Base-by-base conservation (phyloP, 495 filamentous ascomycete genomes). In the Aspergillus funiculosus region DNA sequence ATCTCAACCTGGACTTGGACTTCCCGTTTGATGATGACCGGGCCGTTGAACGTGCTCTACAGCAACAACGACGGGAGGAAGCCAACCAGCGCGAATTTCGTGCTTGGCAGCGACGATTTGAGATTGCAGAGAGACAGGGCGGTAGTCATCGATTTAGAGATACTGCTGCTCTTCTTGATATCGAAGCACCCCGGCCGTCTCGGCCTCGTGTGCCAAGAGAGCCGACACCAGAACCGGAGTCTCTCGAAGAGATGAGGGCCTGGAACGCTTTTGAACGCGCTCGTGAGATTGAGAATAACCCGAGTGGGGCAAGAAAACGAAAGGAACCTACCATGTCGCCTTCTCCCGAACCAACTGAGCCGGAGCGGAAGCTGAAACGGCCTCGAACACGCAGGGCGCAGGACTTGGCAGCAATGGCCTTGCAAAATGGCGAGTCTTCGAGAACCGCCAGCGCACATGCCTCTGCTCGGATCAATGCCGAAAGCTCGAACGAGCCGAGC, bases 181-280 rank as follows among this genome's bases (percentile, higher is more conserved):
- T 74, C 29, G 70, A 74, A 25, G 63, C 66, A 8, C 57, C 68
- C 35, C 60, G 71, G 18, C 70, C 67, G 22, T 73, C 70, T 3
- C 65, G 70, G 5, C 63, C 67, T 22, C 67, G 71, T n/a, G 64
- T 60, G 14, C 72, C 69, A 7, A 62, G 60, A 18, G 63, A 62
- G 37, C 69, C 76, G 8, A 68, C 66, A 11, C 79, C 75, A 1
- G 75, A 79, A 25, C 76, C 76, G 8, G 85, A 90, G 63, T 82
- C 85, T 0, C 68, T 81, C 8, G 88, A 94, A 44, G 89, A 94
- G 57, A 75, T 82, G 50, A 75, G 79, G 21, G 90, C 90, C 8
- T 96, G 90, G 90, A 87, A 89, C 41, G 87, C 82, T 15, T 81
- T 95, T 43, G 89, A 96, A 51, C 85, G 80, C 50, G 87, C 87